phyloP scores from a whole-genome alignment of 2,329 filamentous ascomycete species.

The Trichoderma sp. region DNA sequence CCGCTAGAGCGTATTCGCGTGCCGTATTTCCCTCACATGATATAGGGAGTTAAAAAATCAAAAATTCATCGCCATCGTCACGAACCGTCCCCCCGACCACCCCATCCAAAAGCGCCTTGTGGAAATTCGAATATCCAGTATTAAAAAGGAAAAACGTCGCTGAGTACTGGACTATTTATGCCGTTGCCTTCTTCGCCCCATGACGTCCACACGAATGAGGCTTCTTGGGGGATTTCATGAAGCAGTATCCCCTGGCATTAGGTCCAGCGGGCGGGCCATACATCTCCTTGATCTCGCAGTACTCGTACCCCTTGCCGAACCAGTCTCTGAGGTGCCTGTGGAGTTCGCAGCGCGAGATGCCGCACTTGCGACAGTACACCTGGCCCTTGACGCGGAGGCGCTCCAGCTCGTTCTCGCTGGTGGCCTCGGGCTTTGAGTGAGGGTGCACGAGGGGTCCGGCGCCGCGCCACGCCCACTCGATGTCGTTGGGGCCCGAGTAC shows the following conservation, averaged over 20 bases:
- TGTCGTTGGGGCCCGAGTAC: constrained; percentile 58
- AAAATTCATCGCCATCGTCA: not conserved
- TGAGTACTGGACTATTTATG: not conserved
- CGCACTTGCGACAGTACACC: constrained; percentile 61
- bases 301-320: constrained; percentile 56
- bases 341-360: constrained; percentile 59
- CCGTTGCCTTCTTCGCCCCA: constrained; percentile 28
- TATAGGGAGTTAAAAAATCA: not conserved
- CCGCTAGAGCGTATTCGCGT: not conserved
- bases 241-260: constrained; percentile 52
- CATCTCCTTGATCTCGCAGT: constrained; percentile 58
- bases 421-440: constrained; percentile 21
- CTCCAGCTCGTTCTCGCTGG: constrained; percentile 34
- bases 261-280: constrained; percentile 50
- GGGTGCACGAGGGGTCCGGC: constrained; percentile 44
- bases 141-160: not conserved
- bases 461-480: constrained; percentile 62
- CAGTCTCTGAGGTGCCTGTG: constrained; percentile 60
- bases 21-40: no score
- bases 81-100: not conserved
- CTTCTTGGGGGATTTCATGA: constrained; percentile 59
- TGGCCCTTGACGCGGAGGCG: constrained; percentile 54
- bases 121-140: not conserved
- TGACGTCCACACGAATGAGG: constrained; percentile 58
- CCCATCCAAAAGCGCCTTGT: not conserved